Conservation (phyloP, 139 green algal species). For the Volvox africanus region DNA sequence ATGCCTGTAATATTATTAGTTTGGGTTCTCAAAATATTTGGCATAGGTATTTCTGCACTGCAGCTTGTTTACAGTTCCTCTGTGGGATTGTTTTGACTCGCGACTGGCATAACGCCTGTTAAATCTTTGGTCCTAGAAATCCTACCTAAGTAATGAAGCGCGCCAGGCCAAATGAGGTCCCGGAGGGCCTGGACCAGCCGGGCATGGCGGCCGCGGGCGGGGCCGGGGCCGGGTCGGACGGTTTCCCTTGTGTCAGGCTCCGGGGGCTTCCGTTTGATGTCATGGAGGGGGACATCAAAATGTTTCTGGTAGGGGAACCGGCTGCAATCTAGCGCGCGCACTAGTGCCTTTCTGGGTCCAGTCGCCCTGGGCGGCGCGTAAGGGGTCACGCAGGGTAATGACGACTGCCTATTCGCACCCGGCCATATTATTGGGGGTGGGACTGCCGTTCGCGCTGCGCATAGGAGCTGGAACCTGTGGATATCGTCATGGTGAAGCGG, state of each 20-base stretch:
- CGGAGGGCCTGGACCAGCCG: conserved; percentile 36
- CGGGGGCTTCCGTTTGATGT: conserved; percentile 86
- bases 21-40: too few species aligned
- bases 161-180: conserved; percentile 22
- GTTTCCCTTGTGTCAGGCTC: conserved; percentile 78
- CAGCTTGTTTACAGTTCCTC: too few species aligned
- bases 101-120: too few species aligned
- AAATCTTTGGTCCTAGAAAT: background rate
- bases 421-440: conserved; percentile 42
- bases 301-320: conserved; percentile 80
- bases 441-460: conserved; percentile 21
- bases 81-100: too few species aligned
- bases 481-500: conserved; percentile 80
- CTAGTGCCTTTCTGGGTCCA: conserved; percentile 26
- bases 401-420: conserved; percentile 14
- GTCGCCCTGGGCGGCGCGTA: background rate
- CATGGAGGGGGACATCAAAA: conserved; percentile 79
- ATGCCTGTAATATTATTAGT: too few species aligned
- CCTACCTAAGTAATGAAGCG: conserved; percentile 22
- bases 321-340: conserved; percentile 12
- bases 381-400: background rate
- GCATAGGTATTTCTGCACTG: too few species aligned
- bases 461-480: conserved; percentile 81
- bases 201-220: conserved; percentile 31
- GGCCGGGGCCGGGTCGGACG: conserved; percentile 38